Evolutionary conservation across 176 grass and related monocot species (phyloP), one percentile per base, ranked within the genome.

Genomic region (Secale cereale): DNA sequence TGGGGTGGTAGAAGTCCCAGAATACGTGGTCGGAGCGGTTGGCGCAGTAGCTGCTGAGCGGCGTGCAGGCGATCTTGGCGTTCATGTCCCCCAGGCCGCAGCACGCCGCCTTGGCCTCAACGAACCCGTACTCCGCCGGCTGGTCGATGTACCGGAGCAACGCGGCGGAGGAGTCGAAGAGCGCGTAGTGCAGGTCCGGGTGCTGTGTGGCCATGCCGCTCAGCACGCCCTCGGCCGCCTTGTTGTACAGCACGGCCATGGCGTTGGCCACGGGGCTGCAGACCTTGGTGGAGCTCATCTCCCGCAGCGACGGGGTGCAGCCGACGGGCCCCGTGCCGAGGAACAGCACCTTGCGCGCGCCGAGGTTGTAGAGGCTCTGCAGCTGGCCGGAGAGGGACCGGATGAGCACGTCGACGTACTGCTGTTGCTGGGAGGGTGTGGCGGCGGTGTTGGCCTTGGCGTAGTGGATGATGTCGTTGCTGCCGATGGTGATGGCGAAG

Each of bases 381-480:
- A 98, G 76, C 59, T 98, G 95, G 36, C 65, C 85, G 4, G 78
- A 72, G 8, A 98, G 89, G 8, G 82, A 82, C 9, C 86, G 66
- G 61, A 90, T 70, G 52, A 98, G 39, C 22, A 80, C 39, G 86
- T 88, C 80, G 0, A 93, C 85, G 36, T 90, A 92, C 43, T 87
- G 87, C 50, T 54, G 16, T 25, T 87, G 87, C 50, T 54, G 50
- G 3, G 79, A 23, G 8, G 92, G 65, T 7, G 19, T 86, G 56
- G 31, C 32, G 35, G 60, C 63, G 0, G 91, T 36, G 78, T 28
- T 82, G 48, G 80, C 86, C 74, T 73, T 95, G 36, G 74, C 91
- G 84, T 98, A 98, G 64, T 88, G 82, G 57, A 93, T 77, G n/a
- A 98, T 86, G 60, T 98, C 95, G 77, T 98, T 98, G 91, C 95